Base-by-base conservation (phyloP, 768 basidiomycete genomes). In the Galerina sulciceps region DNA sequence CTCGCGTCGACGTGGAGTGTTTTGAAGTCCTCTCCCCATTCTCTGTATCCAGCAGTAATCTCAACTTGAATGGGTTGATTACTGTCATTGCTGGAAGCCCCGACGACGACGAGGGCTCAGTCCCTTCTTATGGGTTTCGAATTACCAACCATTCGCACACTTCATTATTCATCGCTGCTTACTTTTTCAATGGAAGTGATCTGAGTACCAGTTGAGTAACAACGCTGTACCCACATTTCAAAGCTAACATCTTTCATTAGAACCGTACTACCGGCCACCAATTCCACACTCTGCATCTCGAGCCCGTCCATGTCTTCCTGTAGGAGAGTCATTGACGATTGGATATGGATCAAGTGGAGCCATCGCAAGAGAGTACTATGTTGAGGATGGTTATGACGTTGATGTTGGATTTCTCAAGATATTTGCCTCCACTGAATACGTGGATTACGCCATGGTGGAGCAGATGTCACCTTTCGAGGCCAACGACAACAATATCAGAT, bases 321-420 rank as follows among this genome's bases (percentile, higher is more conserved):
- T 20, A 14, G 15, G 15, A 45, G 26, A 42, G 1, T 38, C 40
- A 3, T 54, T 76, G n/a, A 69, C 74, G 1, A 69, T 79, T 13
- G 78, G 77, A 10, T 78, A 73, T 43, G 73, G 75, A 6, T n/a
- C 63, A 2, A 65, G 55, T 34, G 72, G 67, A n/a, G 42, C 60
- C 4, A 17, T 58, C 15, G 65, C 74, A 6, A 67, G 61, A 37
- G 6, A 42, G 0, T 76, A 57, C 56, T 62, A 48, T 20, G 50
- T 76, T 10, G 35, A 57, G 13, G 56, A 65, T 0, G 63, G 60
- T 6, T 70, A 75, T 54, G 61, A 69, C 23, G 34, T 75, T 15
- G 76, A 78, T 50, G 67, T 76, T 9, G 72, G 74, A 11, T 74
- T 68, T 48, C 57, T 77, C 20, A 78, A 78, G 53, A 26, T 76